These are phyloP conservation scores for Mimosa bimucronata DNA, from an alignment of 306 rosid species.

Conservation along the genomic window DNA sequence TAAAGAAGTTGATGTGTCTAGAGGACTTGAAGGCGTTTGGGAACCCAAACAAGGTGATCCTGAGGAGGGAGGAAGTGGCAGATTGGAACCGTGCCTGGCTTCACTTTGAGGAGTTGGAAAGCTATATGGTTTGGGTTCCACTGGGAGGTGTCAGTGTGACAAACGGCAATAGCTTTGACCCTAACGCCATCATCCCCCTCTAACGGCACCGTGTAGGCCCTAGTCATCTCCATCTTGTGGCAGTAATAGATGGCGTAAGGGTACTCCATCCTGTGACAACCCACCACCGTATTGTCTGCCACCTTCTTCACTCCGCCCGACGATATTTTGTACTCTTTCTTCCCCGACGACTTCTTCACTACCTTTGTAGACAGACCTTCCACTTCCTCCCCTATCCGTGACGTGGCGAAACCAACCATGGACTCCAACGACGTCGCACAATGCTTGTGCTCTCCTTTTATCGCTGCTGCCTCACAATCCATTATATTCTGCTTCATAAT, in stretches of 20 bases:
- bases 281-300: constrained; percentile 48
- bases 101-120: too few species aligned
- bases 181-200: constrained; percentile 55
- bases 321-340: constrained; percentile 45
- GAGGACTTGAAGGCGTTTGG: constrained; percentile 27
- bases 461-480: constrained; percentile 55
- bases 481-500: constrained; percentile 50
- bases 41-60: constrained; percentile 81
- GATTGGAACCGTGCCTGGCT: constrained; percentile 73
- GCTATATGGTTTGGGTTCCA: constrained; percentile 92
- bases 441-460: constrained; percentile 64
- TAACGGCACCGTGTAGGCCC: constrained; percentile 56
- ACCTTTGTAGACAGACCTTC: constrained; percentile 62
- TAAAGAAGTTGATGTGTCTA: too few species aligned
- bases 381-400: constrained; percentile 61
- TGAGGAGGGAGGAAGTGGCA: constrained; percentile 89
- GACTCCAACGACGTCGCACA: constrained; percentile 91
- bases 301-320: constrained; percentile 50
- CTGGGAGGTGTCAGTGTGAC: constrained; percentile 72
- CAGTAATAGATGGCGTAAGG: constrained; percentile 79
- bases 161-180: constrained; percentile 67
- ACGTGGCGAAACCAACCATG: constrained; percentile 74
- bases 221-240: constrained; percentile 51
- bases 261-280: constrained; percentile 77
- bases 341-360: constrained; percentile 44